Percentiles rank a stretch among this genome's conserved stretches.
Evolutionary conservation across 1,284 basidiomycete species (phyloP).

Genomic region (Papiliotrema terrestris): DNA sequence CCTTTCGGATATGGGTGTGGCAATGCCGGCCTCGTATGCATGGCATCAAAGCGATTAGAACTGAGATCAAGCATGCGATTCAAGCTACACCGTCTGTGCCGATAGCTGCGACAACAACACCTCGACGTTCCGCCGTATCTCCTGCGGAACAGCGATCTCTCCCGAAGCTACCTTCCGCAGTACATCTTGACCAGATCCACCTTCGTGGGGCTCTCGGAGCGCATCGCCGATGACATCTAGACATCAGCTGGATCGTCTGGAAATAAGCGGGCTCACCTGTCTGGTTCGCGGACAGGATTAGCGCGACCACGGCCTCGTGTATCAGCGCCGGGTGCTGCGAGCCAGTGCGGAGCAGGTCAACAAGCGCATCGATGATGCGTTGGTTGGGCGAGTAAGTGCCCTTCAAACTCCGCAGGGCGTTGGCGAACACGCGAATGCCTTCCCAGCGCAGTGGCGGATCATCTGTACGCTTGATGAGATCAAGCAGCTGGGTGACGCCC

Average conservation of each 20-base stretch:
- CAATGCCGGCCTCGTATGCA: no score
- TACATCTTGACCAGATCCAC: not conserved
- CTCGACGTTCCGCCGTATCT: not conserved
- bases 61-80: no score
- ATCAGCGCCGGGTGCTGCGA: conserved; percentile 77
- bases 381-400: conserved; percentile 54
- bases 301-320: conserved; percentile 81
- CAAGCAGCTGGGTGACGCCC: conserved; percentile 62
- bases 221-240: not conserved
- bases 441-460: conserved; percentile 81
- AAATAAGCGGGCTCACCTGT: not conserved
- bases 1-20: no score
- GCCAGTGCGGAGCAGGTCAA: conserved; percentile 69
- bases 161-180: not conserved
- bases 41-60: no score
- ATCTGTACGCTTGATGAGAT: conserved; percentile 72
- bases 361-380: conserved; percentile 61
- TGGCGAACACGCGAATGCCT: conserved; percentile 80
- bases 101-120: not conserved
- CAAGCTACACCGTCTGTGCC: not conserved
- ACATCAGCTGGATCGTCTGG: not conserved
- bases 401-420: conserved; percentile 62
- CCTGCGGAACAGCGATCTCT: not conserved
- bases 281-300: not conserved
- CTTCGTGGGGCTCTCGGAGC: not conserved